A percentile compares a stretch with the other conserved stretches of the same genome.
Conservation (phyloP, 495 filamentous ascomycete species). For the Penicillium alfredii region DNA sequence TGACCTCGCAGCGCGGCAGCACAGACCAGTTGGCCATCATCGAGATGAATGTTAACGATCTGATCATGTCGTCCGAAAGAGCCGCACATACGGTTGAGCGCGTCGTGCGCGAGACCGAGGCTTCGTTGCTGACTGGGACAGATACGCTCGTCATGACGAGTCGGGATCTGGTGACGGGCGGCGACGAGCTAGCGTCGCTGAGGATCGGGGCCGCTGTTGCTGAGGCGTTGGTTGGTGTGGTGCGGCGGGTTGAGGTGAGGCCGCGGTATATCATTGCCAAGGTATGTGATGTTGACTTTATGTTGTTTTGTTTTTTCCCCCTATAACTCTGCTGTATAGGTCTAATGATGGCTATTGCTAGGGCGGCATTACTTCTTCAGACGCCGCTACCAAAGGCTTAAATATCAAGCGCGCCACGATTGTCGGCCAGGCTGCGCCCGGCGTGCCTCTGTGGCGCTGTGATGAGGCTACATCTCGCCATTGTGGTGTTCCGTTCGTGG, state of each 20-base stretch:
- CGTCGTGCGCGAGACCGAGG: constrained; percentile 25
- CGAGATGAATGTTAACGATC: constrained; percentile 39
- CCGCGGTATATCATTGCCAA: constrained; percentile 52
- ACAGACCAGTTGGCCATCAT: constrained; percentile 36
- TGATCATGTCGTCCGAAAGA: constrained; percentile 30
- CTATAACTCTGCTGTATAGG: background rate
- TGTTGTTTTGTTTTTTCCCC: background rate
- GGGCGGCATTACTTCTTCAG: constrained; percentile 50
- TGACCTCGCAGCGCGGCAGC: constrained; percentile 30
- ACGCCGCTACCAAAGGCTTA: constrained; percentile 48
- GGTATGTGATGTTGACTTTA: constrained; percentile 18
- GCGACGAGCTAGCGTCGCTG: constrained; percentile 38
- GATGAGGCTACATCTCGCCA: constrained; percentile 43
- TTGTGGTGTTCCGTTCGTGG: constrained; percentile 45
- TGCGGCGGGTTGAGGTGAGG: constrained; percentile 34
- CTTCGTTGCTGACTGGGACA: constrained; percentile 21
- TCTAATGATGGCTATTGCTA: constrained; percentile 7
- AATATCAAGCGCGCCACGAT: constrained; percentile 47
- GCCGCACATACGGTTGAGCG: constrained; percentile 17
- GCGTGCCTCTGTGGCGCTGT: constrained; percentile 51
- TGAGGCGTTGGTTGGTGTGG: constrained; percentile 38
- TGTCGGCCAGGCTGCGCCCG: constrained; percentile 48
- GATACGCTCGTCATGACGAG: constrained; percentile 52
- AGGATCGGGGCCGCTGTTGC: constrained; percentile 43
- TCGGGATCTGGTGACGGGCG: constrained; percentile 42